phyloP scores from a whole-genome alignment of 2,329 filamentous ascomycete genomes.

The Talaromyces amestolkiae region DNA sequence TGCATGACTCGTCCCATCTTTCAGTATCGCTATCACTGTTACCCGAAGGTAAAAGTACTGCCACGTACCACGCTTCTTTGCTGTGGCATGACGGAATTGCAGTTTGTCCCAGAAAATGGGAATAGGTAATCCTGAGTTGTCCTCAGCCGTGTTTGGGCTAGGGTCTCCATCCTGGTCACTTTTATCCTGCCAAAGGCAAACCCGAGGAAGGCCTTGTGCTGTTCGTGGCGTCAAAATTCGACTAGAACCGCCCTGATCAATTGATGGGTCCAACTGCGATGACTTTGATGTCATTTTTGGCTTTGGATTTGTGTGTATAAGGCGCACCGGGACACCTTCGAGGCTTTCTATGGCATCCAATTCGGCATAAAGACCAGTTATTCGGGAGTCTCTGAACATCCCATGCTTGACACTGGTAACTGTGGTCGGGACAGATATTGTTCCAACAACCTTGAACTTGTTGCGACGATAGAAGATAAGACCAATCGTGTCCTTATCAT shows the following conservation, averaged over 20 bases:
- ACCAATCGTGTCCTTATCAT: conserved; percentile 10
- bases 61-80: conserved; percentile 19
- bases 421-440: conserved; percentile 6
- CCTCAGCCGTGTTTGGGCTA: not conserved
- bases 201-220: not conserved
- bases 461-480: conserved; percentile 19
- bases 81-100: conserved; percentile 18
- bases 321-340: conserved; percentile 10
- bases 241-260: not conserved
- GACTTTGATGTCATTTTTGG: not conserved
- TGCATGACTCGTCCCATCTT: conserved; percentile 12
- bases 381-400: not conserved
- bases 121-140: not conserved
- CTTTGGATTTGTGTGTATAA: conserved; percentile 12
- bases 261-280: conserved; percentile 1
- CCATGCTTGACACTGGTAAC: not conserved
- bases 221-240: not conserved
- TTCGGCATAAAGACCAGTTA: conserved; percentile 14
- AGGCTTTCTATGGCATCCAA: conserved; percentile 17
- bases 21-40: conserved; percentile 8
- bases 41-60: conserved; percentile 18
- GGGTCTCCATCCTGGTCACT: not conserved
- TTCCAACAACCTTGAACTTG: conserved; percentile 18
- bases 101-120: conserved; percentile 17
- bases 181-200: not conserved